These are phyloP conservation scores for Penicillium corylophilum DNA, from an alignment of 2,329 filamentous ascomycete genomes.

Conservation along the genomic window DNA sequence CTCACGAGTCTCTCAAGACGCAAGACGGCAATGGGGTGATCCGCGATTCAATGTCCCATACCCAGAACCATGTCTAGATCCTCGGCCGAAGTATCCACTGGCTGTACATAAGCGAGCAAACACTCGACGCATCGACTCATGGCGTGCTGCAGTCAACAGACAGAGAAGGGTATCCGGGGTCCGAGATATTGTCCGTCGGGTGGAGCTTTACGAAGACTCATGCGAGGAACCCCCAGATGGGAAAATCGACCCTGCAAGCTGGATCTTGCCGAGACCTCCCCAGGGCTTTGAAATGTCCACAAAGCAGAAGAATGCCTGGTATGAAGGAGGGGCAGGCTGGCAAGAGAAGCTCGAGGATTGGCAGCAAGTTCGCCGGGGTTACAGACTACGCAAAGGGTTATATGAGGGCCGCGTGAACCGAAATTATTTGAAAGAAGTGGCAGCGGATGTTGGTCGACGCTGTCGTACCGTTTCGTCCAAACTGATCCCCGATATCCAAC, in stretches of 20 bases:
- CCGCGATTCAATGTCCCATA: conserved; percentile 36
- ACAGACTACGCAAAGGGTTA: conserved; percentile 37
- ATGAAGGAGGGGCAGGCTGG: conserved; percentile 41
- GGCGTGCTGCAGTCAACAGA: conserved; percentile 40
- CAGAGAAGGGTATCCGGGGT: conserved; percentile 32
- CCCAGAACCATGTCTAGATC: conserved; percentile 16
- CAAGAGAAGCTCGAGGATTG: conserved; percentile 42
- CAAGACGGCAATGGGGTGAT: conserved; percentile 35
- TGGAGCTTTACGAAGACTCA: conserved; percentile 37
- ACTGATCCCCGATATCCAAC: conserved; percentile 3
- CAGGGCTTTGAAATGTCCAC: conserved; percentile 39
- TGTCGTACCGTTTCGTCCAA: conserved; percentile 19
- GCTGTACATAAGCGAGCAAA: conserved; percentile 18
- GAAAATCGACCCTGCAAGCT: conserved; percentile 40
- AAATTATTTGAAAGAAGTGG: conserved; percentile 31
- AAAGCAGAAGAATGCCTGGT: conserved; percentile 39
- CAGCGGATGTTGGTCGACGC: conserved; percentile 17
- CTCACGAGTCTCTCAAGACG: conserved; percentile 34
- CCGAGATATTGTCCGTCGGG: conserved; percentile 27
- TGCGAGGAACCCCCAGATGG: conserved; percentile 40
- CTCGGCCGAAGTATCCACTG: conserved; percentile 30
- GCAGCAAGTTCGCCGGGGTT: conserved; percentile 36
- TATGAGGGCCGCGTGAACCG: conserved; percentile 40
- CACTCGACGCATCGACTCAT: conserved; percentile 38
- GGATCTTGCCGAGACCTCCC: conserved; percentile 42